A percentile compares a stretch with the other conserved stretches of the same genome.
phyloP scores from a whole-genome alignment of 1,139 yeast species.

The Magnusiomyces suaveolens region DNA sequence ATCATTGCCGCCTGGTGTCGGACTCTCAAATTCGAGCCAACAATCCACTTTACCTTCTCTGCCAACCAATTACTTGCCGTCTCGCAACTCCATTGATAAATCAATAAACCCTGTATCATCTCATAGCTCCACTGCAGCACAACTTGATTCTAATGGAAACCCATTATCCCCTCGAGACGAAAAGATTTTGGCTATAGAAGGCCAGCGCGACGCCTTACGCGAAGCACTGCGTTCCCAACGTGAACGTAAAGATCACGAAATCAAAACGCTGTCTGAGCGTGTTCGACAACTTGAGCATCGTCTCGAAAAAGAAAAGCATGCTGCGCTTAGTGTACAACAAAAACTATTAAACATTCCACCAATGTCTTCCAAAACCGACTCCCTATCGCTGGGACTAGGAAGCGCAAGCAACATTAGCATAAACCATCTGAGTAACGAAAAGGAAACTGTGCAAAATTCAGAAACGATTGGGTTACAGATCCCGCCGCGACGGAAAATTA shows the following conservation, averaged over 20 bases:
- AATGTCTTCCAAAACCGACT: no score
- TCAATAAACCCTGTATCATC: no score
- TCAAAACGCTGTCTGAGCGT: conserved; percentile 26
- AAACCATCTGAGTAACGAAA: no score
- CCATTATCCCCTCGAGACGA: conserved; percentile 2
- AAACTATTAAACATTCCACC: not conserved
- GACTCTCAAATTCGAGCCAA: not conserved
- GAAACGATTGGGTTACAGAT: not conserved
- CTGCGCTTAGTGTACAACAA: not conserved
- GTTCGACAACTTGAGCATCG: conserved; percentile 26
- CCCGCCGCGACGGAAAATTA: not conserved
- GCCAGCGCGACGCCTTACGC: conserved; percentile 38
- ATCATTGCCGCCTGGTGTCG: not conserved
- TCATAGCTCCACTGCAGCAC: not conserved
- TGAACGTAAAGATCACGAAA: conserved; percentile 34
- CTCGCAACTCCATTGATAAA: no score
- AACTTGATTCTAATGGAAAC: not conserved
- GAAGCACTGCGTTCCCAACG: conserved; percentile 33
- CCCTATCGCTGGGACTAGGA: no score
- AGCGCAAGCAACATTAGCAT: no score
- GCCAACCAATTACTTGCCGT: no score
- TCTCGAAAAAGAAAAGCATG: conserved; percentile 23
- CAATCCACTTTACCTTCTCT: not conserved
- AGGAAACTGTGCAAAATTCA: no score
- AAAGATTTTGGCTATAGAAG: conserved; percentile 30